Conservation (phyloP, 345 rosid genomes). For the Brassica napus region DNA sequence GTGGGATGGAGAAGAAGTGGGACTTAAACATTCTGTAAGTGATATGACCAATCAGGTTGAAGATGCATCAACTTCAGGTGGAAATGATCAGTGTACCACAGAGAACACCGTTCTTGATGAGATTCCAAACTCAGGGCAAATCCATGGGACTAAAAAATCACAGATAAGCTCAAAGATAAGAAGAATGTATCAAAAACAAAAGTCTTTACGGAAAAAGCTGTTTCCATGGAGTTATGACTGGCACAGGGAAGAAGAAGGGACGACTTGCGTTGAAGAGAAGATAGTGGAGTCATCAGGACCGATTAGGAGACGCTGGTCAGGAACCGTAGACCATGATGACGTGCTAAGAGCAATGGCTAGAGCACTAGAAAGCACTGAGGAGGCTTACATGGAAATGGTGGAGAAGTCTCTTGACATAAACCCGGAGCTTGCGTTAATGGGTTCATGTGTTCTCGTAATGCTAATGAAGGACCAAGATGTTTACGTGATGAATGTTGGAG, state of each 20-base stretch:
- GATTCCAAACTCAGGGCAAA: constrained; percentile 46
- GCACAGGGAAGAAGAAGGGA: constrained; percentile 69
- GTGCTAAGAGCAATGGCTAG: constrained; percentile 83
- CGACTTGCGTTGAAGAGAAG: constrained; percentile 56
- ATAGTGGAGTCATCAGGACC: constrained; percentile 63
- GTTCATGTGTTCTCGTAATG: constrained; percentile 94
- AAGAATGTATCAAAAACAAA: constrained; percentile 76
- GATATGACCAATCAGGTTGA: constrained; percentile 46
- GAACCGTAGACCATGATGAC: constrained; percentile 71
- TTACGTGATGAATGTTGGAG: constrained; percentile 96
- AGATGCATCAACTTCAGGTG: constrained; percentile 83
- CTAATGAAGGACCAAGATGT: constrained; percentile 97
- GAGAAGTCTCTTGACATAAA: constrained; percentile 78
- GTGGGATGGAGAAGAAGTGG: constrained; percentile 44
- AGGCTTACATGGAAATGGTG: constrained; percentile 92
- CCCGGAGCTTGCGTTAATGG: constrained; percentile 96
- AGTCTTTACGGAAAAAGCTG: constrained; percentile 83
- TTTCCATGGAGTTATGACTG: constrained; percentile 98
- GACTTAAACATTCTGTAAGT: constrained; percentile 28
- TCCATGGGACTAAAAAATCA: constrained; percentile 58
- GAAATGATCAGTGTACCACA: constrained; percentile 42
- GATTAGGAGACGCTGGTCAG: constrained; percentile 82
- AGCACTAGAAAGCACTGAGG: constrained; percentile 74
- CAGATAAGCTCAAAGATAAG: constrained; percentile 63
- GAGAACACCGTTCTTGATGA: constrained; percentile 37